phyloP scores from a whole-genome alignment of 2,329 filamentous ascomycete genomes.

The Calonectria multiphialidica region DNA sequence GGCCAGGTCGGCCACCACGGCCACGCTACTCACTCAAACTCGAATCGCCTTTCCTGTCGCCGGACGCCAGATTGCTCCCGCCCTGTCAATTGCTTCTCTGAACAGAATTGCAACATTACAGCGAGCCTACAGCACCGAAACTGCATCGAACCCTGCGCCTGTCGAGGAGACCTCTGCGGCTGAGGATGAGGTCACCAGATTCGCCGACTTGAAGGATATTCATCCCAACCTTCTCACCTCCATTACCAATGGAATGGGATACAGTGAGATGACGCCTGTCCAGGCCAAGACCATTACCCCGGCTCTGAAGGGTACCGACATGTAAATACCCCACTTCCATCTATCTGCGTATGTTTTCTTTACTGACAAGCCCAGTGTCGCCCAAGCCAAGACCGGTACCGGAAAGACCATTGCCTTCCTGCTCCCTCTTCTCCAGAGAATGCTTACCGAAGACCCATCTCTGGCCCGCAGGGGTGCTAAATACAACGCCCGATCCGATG shows the following conservation, averaged over 20 bases:
- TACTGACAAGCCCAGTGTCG: slow-evolving; percentile 68
- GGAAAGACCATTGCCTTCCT: slow-evolving; percentile 97
- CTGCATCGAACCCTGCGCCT: slow-evolving; percentile 42
- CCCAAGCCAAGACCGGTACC: slow-evolving; percentile 96
- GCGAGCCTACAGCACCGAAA: slow-evolving; percentile 56
- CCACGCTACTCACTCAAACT: slow-evolving; percentile 45
- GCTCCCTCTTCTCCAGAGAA: slow-evolving; percentile 84
- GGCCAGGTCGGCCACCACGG: slow-evolving; percentile 47
- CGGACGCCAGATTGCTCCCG: slow-evolving; percentile 36
- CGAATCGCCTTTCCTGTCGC: slow-evolving; percentile 41
- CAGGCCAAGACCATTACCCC: slow-evolving; percentile 86
- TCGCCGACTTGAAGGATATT: slow-evolving; percentile 66
- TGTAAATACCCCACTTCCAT: slow-evolving; percentile 68
- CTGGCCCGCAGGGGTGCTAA: slow-evolving; percentile 63
- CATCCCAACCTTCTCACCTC: slow-evolving; percentile 74
- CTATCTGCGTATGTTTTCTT: neutral
- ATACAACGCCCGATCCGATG: slow-evolving; percentile 59
- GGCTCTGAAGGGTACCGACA: slow-evolving; percentile 82
- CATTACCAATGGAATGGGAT: slow-evolving; percentile 79
- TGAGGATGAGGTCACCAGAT: slow-evolving; percentile 51
- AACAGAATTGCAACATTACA: slow-evolving; percentile 41
- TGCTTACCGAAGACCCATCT: slow-evolving; percentile 73
- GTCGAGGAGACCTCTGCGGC: slow-evolving; percentile 31
- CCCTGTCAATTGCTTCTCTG: slow-evolving; percentile 29
- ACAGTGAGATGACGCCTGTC: slow-evolving; percentile 92